A percentile compares a stretch with the other conserved stretches of the same genome.
phyloP scores from a whole-genome alignment of 441 rosid species.

The Jatropha podagrica region DNA sequence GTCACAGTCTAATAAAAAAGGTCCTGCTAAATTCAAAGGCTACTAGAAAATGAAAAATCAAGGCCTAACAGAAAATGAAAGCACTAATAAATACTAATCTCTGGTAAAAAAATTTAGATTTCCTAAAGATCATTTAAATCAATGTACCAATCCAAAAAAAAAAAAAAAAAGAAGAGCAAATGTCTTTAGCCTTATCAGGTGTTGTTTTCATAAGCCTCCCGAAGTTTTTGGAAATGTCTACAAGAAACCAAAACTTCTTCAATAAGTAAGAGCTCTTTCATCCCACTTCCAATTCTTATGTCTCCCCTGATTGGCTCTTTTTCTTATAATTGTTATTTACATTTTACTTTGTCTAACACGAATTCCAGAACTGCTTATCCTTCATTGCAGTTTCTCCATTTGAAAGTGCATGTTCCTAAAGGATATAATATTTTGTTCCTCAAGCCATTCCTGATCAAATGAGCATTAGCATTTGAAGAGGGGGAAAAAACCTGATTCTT shows the following conservation, averaged over 20 bases:
- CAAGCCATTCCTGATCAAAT: conserved; percentile 7
- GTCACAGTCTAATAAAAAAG: not conserved
- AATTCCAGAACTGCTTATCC: not conserved
- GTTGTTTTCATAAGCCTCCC: not conserved
- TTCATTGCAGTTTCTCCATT: not conserved
- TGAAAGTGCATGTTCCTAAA: not conserved
- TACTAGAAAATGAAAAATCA: not conserved
- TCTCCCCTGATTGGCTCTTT: not conserved
- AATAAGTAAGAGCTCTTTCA: not conserved
- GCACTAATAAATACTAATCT: not conserved
- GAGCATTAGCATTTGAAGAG: conserved; percentile 15
- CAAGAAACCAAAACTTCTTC: not conserved
- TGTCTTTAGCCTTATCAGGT: not conserved
- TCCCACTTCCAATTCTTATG: not conserved
- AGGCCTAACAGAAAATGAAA: not conserved
- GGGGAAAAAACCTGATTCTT: conserved; percentile 34
- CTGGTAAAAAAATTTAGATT: too few relatives aligned
- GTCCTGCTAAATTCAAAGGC: not conserved
- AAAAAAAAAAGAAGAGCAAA: not conserved
- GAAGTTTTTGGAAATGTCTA: not conserved
- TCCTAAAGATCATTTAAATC: too few relatives aligned
- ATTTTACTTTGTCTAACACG: not conserved
- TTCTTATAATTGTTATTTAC: not conserved
- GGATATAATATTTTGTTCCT: not conserved
- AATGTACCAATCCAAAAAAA: not conserved